These are phyloP conservation scores for Mallotus nudiflorus DNA, from an alignment of 345 rosid genomes.

Conservation along the genomic window DNA sequence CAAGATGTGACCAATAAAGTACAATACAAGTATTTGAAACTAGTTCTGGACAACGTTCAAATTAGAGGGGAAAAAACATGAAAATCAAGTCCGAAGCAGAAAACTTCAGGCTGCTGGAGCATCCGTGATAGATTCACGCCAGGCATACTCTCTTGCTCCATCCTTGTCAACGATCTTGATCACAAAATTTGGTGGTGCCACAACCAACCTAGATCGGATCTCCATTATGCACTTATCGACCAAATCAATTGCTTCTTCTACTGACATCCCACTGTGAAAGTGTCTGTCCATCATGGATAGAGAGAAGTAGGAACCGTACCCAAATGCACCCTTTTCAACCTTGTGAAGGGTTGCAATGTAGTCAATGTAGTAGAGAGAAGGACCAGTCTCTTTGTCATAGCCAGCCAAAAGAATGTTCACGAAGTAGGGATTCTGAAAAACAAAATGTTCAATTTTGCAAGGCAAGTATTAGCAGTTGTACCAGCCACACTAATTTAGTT, in stretches of 20 bases:
- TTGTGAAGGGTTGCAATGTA: constrained; percentile 96
- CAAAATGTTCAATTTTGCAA: not conserved
- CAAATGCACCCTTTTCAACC: constrained; percentile 94
- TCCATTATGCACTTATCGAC: constrained; percentile 89
- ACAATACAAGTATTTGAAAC: not conserved
- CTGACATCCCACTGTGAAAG: constrained; percentile 83
- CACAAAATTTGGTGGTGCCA: constrained; percentile 93
- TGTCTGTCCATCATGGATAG: constrained; percentile 96
- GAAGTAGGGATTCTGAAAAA: constrained; percentile 69
- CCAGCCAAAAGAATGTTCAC: constrained; percentile 97
- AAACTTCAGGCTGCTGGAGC: constrained; percentile 1
- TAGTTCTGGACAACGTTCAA: not conserved
- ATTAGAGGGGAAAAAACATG: not conserved
- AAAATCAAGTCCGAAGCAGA: not conserved
- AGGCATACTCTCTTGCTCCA: constrained; percentile 79
- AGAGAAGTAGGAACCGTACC: constrained; percentile 88
- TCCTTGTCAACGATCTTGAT: constrained; percentile 94
- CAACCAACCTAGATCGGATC: constrained; percentile 86
- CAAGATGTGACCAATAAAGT: not conserved
- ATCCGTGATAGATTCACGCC: constrained; percentile 83
- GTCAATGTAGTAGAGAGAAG: constrained; percentile 91
- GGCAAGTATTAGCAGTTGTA: not conserved
- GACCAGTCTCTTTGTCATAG: constrained; percentile 87
- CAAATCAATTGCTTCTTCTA: constrained; percentile 79
- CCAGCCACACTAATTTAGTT: not conserved